These are phyloP conservation scores for Populus alba DNA, from an alignment of 345 rosid species.

Conservation along the genomic window DNA sequence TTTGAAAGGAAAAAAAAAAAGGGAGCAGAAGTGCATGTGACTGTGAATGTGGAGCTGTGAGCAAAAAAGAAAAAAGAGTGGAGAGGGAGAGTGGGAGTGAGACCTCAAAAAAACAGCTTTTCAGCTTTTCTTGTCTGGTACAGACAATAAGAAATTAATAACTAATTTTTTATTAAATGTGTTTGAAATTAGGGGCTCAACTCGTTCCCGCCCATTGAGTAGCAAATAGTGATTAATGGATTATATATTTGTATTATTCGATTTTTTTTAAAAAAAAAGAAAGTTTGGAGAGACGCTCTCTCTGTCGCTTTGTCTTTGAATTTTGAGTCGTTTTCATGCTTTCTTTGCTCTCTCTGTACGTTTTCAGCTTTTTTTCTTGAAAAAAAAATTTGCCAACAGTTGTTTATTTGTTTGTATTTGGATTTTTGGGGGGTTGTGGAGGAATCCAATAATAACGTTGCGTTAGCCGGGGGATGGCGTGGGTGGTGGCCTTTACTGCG, in stretches of 20 bases:
- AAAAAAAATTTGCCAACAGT: neutral
- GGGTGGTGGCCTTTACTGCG: no score
- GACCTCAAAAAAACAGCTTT: slow-evolving; percentile 19
- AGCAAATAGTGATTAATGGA: neutral
- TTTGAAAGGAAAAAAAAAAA: neutral
- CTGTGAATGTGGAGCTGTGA: slow-evolving; percentile 20
- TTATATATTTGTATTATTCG: no score
- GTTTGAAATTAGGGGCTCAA: slow-evolving; percentile 25
- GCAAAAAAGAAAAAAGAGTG: neutral
- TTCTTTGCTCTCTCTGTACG: neutral
- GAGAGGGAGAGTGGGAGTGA: neutral
- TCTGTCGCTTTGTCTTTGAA: slow-evolving; percentile 8
- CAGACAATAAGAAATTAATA: neutral
- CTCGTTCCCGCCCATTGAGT: slow-evolving; percentile 36
- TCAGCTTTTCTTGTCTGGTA: slow-evolving; percentile 26
- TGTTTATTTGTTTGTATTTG: neutral
- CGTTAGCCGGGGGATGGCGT: neutral
- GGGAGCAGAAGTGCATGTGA: slow-evolving; percentile 16
- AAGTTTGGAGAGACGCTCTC: slow-evolving; percentile 10
- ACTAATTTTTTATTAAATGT: neutral
- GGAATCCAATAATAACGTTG: neutral
- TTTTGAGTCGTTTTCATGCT: slow-evolving; percentile 1
- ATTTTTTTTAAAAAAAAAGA: neutral
- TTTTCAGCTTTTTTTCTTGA: neutral
- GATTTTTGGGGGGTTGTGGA: neutral